phyloP scores from a whole-genome alignment of 306 rosid genomes.

The Pterocarpus macrocarpus region DNA sequence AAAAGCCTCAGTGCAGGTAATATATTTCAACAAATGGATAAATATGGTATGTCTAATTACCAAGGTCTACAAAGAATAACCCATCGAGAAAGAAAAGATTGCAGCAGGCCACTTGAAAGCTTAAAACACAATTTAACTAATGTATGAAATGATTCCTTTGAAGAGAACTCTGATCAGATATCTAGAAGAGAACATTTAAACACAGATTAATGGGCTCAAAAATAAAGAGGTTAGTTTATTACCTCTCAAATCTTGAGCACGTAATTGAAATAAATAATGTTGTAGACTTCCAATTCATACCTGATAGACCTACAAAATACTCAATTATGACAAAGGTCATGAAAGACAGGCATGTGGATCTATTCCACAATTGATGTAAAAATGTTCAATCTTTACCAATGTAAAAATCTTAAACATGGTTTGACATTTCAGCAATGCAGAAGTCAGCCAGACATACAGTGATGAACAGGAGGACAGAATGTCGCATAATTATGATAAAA shows the following conservation, averaged over 20 bases:
- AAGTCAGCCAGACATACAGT: not conserved
- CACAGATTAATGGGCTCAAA: slow-evolving; percentile 21
- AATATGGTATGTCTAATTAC: slow-evolving; percentile 17
- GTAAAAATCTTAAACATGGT: not conserved
- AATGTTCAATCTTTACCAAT: slow-evolving; percentile 24
- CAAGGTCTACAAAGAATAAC: slow-evolving; percentile 21
- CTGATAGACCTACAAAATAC: slow-evolving; percentile 49
- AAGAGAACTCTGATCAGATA: slow-evolving; percentile 27
- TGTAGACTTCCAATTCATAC: slow-evolving; percentile 42
- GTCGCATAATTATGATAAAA: not conserved
- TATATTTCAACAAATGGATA: slow-evolving; percentile 29
- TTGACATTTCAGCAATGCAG: not conserved
- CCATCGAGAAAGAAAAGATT: slow-evolving; percentile 9
- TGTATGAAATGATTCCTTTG: slow-evolving; percentile 3
- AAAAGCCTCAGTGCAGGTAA: slow-evolving; percentile 9
- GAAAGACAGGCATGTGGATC: not conserved
- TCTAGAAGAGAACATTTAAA: slow-evolving; percentile 21
- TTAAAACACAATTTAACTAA: slow-evolving; percentile 26
- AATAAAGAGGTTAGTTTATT: slow-evolving; percentile 48
- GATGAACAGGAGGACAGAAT: slow-evolving; percentile 1
- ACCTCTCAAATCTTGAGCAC: slow-evolving; percentile 49
- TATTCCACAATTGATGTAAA: slow-evolving; percentile 16
- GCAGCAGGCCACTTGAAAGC: slow-evolving; percentile 17
- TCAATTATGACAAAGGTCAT: slow-evolving; percentile 38
- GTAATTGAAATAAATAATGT: slow-evolving; percentile 41